Percentiles rank a stretch among this genome's conserved stretches.
These are phyloP conservation scores for Ustilago vetiveriae DNA, from an alignment of 1,284 basidiomycete genomes.

Conservation along the genomic window DNA sequence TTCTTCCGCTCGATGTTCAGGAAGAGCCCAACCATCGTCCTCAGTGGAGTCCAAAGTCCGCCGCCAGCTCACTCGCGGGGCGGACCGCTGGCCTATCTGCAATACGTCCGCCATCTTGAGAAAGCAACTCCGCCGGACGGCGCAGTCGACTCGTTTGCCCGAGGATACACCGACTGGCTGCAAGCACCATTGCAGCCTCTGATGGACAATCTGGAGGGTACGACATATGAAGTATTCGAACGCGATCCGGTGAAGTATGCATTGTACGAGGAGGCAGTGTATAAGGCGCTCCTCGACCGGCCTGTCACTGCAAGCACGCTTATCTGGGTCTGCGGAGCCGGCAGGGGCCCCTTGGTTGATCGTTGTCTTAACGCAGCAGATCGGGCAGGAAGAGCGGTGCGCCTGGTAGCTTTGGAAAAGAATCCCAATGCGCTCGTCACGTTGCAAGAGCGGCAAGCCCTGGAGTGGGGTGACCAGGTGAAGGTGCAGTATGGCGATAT, in stretches of 20 bases:
- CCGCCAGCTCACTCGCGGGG: conserved; percentile 72
- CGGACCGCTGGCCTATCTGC: conserved; percentile 85
- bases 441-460: conserved; percentile 57
- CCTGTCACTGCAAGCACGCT: conserved; percentile 70
- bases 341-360: conserved; percentile 90
- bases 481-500: conserved; percentile 91
- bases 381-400: conserved; percentile 74
- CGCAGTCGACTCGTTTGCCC: conserved; percentile 79
- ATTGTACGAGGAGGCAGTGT: conserved; percentile 83
- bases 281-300: conserved; percentile 76
- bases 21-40: conserved; percentile 47
- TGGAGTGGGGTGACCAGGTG: conserved; percentile 83
- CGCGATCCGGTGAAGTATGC: conserved; percentile 95
- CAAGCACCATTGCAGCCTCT: conserved; percentile 94
- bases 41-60: conserved; percentile 52
- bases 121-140: conserved; percentile 51
- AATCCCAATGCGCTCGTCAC: conserved; percentile 71
- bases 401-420: conserved; percentile 88
- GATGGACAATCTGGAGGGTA: conserved; percentile 94
- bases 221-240: conserved; percentile 97
- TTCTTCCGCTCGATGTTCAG: conserved; percentile 53
- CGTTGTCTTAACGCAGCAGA: conserved; percentile 82
- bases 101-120: conserved; percentile 73
- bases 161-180: conserved; percentile 92
- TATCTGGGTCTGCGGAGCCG: conserved; percentile 84